These are phyloP conservation scores for Papilionanthe hybrid DNA, from an alignment of 116 monocot species.

Conservation along the genomic window DNA sequence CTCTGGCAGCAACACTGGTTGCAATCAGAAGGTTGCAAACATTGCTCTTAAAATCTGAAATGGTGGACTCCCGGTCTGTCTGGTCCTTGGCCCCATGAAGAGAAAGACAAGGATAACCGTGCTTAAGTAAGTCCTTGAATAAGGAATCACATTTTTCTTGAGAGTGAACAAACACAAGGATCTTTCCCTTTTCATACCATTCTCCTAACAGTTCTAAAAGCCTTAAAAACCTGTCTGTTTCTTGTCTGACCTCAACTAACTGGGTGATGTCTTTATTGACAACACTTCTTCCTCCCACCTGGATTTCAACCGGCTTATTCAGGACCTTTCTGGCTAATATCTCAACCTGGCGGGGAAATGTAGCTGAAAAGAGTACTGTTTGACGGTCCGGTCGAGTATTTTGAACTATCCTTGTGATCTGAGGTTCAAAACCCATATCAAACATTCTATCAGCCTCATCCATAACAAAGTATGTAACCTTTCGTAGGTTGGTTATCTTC, in stretches of 20 bases:
- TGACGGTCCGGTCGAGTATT: constrained; percentile 91
- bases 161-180: constrained; percentile 91
- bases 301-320: constrained; percentile 86
- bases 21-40: constrained; percentile 92
- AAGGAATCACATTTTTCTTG: constrained; percentile 96
- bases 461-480: constrained; percentile 92
- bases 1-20: constrained; percentile 90
- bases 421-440: constrained; percentile 99
- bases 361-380: constrained; percentile 93
- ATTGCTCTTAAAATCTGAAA: constrained; percentile 89
- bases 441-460: constrained; percentile 99
- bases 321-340: constrained; percentile 76
- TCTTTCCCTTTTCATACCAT: constrained; percentile 97
- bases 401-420: constrained; percentile 85
- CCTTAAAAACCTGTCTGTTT: constrained; percentile 79
- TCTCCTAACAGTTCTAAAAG: constrained; percentile 82
- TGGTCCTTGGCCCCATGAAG: constrained; percentile 96
- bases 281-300: constrained; percentile 92
- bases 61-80: constrained; percentile 88
- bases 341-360: constrained; percentile 96
- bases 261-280: constrained; percentile 91
- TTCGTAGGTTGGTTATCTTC: constrained; percentile 87
- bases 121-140: constrained; percentile 77
- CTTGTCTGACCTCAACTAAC: constrained; percentile 81
- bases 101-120: constrained; percentile 94